A percentile compares a stretch with the other conserved stretches of the same genome.
These are phyloP conservation scores for Corynascus novoguineensis DNA, from an alignment of 495 filamentous ascomycete genomes.

Conservation along the genomic window DNA sequence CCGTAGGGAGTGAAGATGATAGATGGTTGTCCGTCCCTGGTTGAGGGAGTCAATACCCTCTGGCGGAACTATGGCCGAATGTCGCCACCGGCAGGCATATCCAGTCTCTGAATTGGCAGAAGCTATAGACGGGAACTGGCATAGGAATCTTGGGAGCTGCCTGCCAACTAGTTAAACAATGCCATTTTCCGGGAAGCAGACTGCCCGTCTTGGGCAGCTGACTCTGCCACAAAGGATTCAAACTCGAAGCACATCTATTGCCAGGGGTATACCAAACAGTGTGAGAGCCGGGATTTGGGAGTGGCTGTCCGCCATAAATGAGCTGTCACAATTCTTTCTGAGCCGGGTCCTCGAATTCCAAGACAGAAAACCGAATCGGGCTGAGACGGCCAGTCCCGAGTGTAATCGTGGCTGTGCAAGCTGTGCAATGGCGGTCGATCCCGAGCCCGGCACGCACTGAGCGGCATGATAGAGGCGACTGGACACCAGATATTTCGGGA, in stretches of 20 bases:
- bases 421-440: slow-evolving; percentile 7
- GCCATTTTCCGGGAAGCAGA: not conserved
- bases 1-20: no score
- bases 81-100: not conserved
- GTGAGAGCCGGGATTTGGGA: not conserved
- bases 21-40: no score
- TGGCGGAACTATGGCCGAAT: not conserved
- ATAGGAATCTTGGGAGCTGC: not conserved
- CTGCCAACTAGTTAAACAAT: not conserved
- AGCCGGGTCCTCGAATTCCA: not conserved
- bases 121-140: not conserved
- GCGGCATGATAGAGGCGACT: not conserved
- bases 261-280: not conserved
- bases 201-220: not conserved
- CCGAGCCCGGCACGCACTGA: slow-evolving; percentile 2
- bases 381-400: not conserved
- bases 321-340: slow-evolving; percentile 3
- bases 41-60: no score
- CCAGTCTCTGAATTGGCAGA: not conserved
- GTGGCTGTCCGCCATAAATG: not conserved
- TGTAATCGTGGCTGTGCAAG: slow-evolving; percentile 1
- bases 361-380: slow-evolving; percentile 5
- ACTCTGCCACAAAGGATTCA: not conserved
- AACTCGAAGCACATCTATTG: not conserved
- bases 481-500: not conserved